phyloP scores from a whole-genome alignment of 2,329 filamentous ascomycete genomes.

The Sarocladium brachiariae region DNA sequence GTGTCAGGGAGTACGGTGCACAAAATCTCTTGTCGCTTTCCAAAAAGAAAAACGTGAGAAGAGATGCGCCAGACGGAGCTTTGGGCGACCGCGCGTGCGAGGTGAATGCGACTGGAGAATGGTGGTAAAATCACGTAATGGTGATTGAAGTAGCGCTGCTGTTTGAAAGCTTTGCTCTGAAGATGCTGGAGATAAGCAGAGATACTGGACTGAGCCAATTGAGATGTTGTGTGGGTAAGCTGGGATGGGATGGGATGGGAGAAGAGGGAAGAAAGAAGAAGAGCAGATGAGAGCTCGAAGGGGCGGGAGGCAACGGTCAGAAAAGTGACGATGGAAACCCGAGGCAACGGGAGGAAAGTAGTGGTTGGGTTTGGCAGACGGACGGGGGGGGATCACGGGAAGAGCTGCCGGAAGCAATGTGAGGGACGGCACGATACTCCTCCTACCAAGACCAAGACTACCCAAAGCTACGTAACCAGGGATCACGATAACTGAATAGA shows the following conservation, averaged over 20 bases:
- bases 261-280: conserved; percentile 5
- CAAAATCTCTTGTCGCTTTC: not conserved
- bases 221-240: not conserved
- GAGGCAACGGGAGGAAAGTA: conserved; percentile 7
- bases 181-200: not conserved
- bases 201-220: not conserved
- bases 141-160: not conserved
- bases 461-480: too few species aligned
- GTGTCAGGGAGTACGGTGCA: not conserved
- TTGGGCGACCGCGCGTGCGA: not conserved
- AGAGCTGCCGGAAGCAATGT: conserved; percentile 7
- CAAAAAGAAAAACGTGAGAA: not conserved
- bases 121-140: too few species aligned
- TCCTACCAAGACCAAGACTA: not conserved
- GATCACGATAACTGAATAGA: conserved; percentile 2
- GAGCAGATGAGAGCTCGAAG: not conserved
- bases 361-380: conserved; percentile 1
- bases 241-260: not conserved
- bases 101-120: not conserved
- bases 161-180: not conserved
- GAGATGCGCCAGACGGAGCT: not conserved
- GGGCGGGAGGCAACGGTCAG: conserved; percentile 2
- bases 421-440: not conserved
- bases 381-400: not conserved
- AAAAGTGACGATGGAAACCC: conserved; percentile 8